Percentiles rank a stretch among this genome's conserved stretches.
Evolutionary conservation across 129 eudicot genomes (phyloP).

Genomic region (Escallonia herrerae): DNA sequence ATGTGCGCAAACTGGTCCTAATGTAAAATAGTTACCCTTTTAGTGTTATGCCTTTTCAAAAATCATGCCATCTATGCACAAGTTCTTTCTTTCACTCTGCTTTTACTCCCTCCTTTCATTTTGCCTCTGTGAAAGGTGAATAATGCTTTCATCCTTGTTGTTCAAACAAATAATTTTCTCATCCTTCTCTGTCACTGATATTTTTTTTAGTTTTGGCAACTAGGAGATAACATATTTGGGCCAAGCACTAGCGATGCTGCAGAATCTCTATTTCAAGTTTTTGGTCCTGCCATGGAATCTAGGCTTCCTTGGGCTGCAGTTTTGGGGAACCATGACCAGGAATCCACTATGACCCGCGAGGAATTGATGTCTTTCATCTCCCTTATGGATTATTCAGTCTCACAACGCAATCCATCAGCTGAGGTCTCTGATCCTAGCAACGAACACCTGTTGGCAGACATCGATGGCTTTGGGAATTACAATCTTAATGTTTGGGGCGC

Average conservation of each 20-base stretch:
- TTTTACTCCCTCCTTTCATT: not conserved
- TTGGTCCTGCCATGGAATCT: conserved; percentile 71
- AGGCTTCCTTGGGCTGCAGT: conserved; percentile 97
- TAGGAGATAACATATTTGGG: conserved; percentile 96
- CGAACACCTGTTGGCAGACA: conserved; percentile 21
- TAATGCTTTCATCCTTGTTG: no score
- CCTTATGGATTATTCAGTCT: conserved; percentile 93
- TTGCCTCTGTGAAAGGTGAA: no score
- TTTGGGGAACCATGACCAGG: conserved; percentile 97
- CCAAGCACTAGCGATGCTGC: conserved; percentile 88
- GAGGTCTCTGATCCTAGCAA: conserved; percentile 25
- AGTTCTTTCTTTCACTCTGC: not conserved
- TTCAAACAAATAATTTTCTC: not conserved
- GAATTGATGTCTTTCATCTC: conserved; percentile 92
- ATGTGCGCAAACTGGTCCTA: no score
- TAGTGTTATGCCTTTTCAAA: no score
- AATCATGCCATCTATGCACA: not conserved
- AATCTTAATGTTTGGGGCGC: conserved; percentile 78
- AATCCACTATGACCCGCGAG: conserved; percentile 88
- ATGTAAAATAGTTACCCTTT: no score
- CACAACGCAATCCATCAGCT: conserved; percentile 64
- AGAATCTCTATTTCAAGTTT: conserved; percentile 75
- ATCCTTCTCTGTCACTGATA: conserved; percentile 7
- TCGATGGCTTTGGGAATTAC: conserved; percentile 93
- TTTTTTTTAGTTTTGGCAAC: conserved; percentile 14